Evolutionary conservation across 2,329 filamentous ascomycete genomes (phyloP).

Genomic region (Lasiodiplodia citricola): DNA sequence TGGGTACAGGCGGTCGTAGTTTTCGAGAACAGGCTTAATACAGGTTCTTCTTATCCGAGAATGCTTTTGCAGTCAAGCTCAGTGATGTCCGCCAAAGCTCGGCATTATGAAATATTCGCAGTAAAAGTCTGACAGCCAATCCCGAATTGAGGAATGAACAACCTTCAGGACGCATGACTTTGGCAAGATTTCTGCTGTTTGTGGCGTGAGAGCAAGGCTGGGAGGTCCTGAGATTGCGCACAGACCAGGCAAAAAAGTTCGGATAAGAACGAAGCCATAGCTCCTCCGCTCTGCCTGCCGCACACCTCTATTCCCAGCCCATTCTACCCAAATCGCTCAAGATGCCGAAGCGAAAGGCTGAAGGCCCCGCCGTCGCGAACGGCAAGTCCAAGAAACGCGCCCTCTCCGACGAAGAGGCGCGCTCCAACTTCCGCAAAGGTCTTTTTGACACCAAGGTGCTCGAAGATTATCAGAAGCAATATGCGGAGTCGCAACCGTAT

Average conservation of each 20-base stretch:
- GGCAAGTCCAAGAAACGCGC: conserved; percentile 50
- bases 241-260: conserved; percentile 24
- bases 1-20: conserved; percentile 9
- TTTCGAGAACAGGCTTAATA: conserved; percentile 4
- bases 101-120: neutral
- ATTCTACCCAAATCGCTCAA: neutral
- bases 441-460: conserved; percentile 46
- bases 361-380: conserved; percentile 37
- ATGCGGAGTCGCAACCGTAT: conserved; percentile 48
- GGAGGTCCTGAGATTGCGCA: conserved; percentile 10
- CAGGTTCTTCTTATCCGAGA: neutral
- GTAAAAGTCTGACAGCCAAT: neutral
- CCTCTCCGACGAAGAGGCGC: conserved; percentile 47
- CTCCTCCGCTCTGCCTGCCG: neutral
- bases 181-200: conserved; percentile 9
- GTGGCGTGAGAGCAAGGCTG: conserved; percentile 22
- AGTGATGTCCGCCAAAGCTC: neutral
- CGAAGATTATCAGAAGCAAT: conserved; percentile 41
- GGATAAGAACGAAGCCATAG: conserved; percentile 22
- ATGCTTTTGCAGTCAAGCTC: neutral
- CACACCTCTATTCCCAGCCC: neutral
- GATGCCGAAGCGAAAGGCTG: conserved; percentile 51
- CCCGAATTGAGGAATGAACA: conserved; percentile 8
- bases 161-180: conserved; percentile 9
- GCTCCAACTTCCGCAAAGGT: conserved; percentile 45